phyloP scores from a whole-genome alignment of 352 stramenopile genomes.

The Phytophthora tubulina region DNA sequence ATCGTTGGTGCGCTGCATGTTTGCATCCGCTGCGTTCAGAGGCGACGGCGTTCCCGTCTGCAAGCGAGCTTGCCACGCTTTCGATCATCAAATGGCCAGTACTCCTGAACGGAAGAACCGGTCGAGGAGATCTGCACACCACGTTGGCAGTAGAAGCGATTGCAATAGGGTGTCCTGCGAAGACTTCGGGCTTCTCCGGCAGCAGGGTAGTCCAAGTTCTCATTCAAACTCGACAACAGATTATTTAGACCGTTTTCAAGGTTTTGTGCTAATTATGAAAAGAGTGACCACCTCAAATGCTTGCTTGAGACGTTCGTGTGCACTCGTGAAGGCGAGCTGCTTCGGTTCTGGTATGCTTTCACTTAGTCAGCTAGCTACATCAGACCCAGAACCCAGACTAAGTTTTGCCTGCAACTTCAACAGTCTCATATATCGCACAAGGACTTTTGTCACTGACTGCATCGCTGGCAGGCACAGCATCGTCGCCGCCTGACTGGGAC shows the following conservation, averaged over 20 bases:
- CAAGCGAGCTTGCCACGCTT: slow-evolving; percentile 1
- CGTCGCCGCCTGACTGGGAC: slow-evolving; percentile 6
- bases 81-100: slow-evolving; percentile 17
- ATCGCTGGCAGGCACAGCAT: neutral
- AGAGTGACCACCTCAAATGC: too few relatives aligned
- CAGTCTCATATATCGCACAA: slow-evolving; percentile 1
- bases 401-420: slow-evolving; percentile 5
- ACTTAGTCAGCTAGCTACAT: slow-evolving; percentile 9
- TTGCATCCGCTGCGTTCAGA: slow-evolving; percentile 1
- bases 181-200: neutral
- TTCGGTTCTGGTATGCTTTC: neutral
- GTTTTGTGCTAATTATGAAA: too few relatives aligned
- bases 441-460: neutral
- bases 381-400: neutral
- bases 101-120: slow-evolving; percentile 7
- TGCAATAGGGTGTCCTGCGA: neutral
- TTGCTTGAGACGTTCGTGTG: too few relatives aligned
- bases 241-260: too few relatives aligned
- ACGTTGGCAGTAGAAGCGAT: neutral
- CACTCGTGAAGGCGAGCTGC: too few relatives aligned
- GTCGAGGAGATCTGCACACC: slow-evolving; percentile 3
- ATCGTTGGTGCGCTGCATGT: neutral
- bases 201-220: too few relatives aligned
- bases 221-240: too few relatives aligned
- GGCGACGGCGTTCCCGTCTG: slow-evolving; percentile 2